Conservation (phyloP, 805 yeast species). For the Diddensiella caesifluorescens region DNA sequence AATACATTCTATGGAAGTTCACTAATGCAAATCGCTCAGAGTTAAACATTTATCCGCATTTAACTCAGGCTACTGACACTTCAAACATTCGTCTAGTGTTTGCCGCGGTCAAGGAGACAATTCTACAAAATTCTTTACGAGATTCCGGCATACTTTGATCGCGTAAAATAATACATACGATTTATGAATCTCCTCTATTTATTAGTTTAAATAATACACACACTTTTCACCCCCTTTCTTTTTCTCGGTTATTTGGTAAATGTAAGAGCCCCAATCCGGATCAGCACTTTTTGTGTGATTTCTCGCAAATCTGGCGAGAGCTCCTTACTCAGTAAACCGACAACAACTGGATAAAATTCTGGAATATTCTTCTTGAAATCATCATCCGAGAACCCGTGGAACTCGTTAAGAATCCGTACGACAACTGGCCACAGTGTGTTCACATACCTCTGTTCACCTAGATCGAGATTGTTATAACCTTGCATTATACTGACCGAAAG, state of each 20-base stretch:
- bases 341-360: constrained; percentile 28
- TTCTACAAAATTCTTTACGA: constrained; percentile 66
- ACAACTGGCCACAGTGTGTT: constrained; percentile 90
- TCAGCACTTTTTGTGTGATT: constrained; percentile 31
- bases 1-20: constrained; percentile 86
- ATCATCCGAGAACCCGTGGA: constrained; percentile 58
- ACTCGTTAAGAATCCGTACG: constrained; percentile 79
- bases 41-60: constrained; percentile 74
- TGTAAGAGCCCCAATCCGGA: constrained; percentile 46
- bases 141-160: constrained; percentile 63
- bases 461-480: constrained; percentile 64
- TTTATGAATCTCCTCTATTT: not conserved
- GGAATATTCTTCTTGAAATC: constrained; percentile 29
- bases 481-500: constrained; percentile 66
- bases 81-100: constrained; percentile 80
- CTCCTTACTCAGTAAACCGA: constrained; percentile 34
- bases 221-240: not conserved
- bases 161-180: not conserved
- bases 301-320: constrained; percentile 33
- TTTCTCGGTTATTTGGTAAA: constrained; percentile 6
- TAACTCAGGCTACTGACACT: constrained; percentile 93
- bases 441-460: constrained; percentile 67
- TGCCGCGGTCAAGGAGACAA: constrained; percentile 77
- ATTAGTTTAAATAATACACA: too few species aligned
- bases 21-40: constrained; percentile 79